Conservation (phyloP, 805 yeast genomes). For the Cyberlindnera xishuangbannaensis region DNA sequence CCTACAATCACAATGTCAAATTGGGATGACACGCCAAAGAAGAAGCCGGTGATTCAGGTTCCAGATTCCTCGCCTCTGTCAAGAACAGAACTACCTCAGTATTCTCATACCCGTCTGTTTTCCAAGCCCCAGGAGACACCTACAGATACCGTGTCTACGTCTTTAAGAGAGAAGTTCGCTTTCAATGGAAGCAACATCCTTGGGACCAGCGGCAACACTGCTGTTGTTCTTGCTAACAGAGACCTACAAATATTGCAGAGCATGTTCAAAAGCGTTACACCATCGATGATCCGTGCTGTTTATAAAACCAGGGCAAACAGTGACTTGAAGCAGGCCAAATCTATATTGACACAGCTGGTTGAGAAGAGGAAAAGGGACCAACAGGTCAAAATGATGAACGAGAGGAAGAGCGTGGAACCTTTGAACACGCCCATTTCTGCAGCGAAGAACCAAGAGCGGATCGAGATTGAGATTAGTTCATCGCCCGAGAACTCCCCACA, state of each 20-base stretch:
- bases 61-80: conserved; percentile 44
- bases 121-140: no score
- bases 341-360: conserved; percentile 26
- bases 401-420: neutral
- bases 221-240: conserved; percentile 10
- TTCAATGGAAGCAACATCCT: conserved; percentile 29
- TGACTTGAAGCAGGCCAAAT: conserved; percentile 30
- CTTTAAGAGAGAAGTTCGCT: conserved; percentile 37
- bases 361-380: conserved; percentile 24
- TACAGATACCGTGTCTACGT: conserved; percentile 6
- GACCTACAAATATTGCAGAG: conserved; percentile 21
- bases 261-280: conserved; percentile 30
- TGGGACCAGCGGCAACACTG: conserved; percentile 9
- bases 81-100: conserved; percentile 15
- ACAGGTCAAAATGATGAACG: conserved; percentile 8
- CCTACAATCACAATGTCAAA: conserved; percentile 3
- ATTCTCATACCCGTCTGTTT: conserved; percentile 12
- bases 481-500: conserved; percentile 25
- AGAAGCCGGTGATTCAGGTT: conserved; percentile 36
- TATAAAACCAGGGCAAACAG: conserved; percentile 31
- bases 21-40: conserved; percentile 19
- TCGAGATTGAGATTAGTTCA: conserved; percentile 18
- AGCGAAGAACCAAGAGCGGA: no score
- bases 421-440: no score
- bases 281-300: conserved; percentile 32